A percentile compares a stretch with the other conserved stretches of the same genome.
Evolutionary conservation across 2,329 filamentous ascomycete genomes (phyloP).

Genomic region (Verticillium dahliae): DNA sequence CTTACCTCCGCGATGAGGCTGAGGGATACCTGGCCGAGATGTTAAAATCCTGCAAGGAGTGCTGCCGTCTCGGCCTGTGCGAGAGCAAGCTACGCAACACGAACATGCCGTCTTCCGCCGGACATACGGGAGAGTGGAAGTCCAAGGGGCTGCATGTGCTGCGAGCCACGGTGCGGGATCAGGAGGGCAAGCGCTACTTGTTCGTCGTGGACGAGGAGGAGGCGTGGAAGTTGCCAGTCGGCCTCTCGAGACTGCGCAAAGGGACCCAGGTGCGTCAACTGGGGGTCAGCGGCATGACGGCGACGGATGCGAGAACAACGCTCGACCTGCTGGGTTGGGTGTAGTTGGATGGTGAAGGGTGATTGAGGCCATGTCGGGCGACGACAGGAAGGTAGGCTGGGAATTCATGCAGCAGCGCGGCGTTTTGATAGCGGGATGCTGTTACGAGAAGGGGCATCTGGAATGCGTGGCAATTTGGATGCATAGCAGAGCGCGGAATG

Average conservation of each 20-base stretch:
- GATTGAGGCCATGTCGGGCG: neutral
- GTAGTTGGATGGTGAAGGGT: neutral
- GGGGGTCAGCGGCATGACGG: constrained; percentile 49
- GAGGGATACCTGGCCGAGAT: constrained; percentile 58
- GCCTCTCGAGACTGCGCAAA: constrained; percentile 52
- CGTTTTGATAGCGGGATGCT: neutral
- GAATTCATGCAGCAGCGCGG: neutral
- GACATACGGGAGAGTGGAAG: constrained; percentile 48
- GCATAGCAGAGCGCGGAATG: constrained; percentile 13
- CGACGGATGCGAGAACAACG: constrained; percentile 45
- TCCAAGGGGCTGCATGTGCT: constrained; percentile 53
- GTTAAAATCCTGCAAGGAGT: constrained; percentile 57
- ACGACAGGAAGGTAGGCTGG: neutral
- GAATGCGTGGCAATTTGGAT: constrained; percentile 9
- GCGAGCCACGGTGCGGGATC: constrained; percentile 57
- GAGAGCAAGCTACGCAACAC: constrained; percentile 35
- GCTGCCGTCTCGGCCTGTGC: constrained; percentile 50
- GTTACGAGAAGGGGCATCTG: constrained; percentile 1
- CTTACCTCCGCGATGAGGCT: constrained; percentile 57
- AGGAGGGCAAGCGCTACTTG: constrained; percentile 59
- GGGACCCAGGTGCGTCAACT: constrained; percentile 55
- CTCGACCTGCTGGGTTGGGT: constrained; percentile 54
- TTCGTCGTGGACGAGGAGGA: constrained; percentile 60
- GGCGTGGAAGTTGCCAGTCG: constrained; percentile 60
- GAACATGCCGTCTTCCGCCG: constrained; percentile 29